These are phyloP conservation scores for Filosporella fistucella DNA, from an alignment of 495 filamentous ascomycete genomes.

Conservation along the genomic window DNA sequence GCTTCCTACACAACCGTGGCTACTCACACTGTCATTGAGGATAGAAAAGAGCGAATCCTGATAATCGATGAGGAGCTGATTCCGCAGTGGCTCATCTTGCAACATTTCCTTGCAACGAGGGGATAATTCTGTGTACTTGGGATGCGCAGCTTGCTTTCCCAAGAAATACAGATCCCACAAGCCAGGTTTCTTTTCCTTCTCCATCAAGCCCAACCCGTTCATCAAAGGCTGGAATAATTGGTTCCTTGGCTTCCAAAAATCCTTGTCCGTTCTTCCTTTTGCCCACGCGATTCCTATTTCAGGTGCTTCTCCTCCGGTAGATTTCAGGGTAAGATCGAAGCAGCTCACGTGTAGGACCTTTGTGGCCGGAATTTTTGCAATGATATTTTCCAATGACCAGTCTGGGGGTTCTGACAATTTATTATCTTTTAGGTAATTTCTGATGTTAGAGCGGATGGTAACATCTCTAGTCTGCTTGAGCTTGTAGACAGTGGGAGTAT, in stretches of 20 bases:
- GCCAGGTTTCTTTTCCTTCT: too few relatives aligned
- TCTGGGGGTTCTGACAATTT: not conserved
- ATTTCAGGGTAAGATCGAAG: not conserved
- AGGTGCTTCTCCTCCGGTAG: too few relatives aligned
- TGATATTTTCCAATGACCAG: not conserved
- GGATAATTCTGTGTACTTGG: too few relatives aligned
- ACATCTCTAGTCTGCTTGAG: not conserved
- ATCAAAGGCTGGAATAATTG: too few relatives aligned
- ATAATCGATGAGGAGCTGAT: not conserved
- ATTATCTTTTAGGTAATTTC: not conserved
- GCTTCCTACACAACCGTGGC: not conserved
- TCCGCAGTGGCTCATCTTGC: not conserved
- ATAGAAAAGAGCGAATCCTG: not conserved
- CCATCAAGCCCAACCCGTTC: too few relatives aligned
- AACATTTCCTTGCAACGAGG: not conserved
- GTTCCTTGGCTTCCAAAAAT: too few relatives aligned
- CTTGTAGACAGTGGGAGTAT: not conserved
- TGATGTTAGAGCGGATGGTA: not conserved
- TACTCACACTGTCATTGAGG: not conserved
- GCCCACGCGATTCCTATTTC: too few relatives aligned
- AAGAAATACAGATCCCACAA: too few relatives aligned
- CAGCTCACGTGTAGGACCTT: not conserved
- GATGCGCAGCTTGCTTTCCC: too few relatives aligned
- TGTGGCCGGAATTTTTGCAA: not conserved
- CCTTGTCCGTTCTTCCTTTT: too few relatives aligned